phyloP scores from a whole-genome alignment of 805 yeast genomes.

The Lipomyces orientalis region DNA sequence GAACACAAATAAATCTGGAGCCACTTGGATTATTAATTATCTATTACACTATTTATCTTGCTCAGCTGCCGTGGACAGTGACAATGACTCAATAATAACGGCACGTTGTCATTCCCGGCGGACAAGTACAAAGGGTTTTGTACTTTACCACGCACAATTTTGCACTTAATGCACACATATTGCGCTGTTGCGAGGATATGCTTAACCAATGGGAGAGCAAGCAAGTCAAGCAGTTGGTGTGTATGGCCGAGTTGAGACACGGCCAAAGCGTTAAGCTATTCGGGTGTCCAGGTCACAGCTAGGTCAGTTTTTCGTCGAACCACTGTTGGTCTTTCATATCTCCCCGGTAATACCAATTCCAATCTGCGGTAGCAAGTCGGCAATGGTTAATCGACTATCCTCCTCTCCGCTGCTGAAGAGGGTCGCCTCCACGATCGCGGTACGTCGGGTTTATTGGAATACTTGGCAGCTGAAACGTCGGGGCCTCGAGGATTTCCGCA shows the following conservation, averaged over 20 bases:
- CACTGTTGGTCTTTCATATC: not conserved
- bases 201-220: not conserved
- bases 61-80: no score
- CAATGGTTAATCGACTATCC: constrained; percentile 33
- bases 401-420: constrained; percentile 30
- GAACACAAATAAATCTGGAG: no score
- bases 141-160: not conserved
- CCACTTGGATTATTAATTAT: no score
- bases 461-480: not conserved
- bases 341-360: not conserved
- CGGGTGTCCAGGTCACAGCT: not conserved
- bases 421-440: constrained; percentile 29
- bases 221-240: not conserved
- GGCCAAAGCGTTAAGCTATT: not conserved
- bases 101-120: not conserved
- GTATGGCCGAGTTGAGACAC: not conserved
- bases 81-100: not conserved
- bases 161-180: not conserved
- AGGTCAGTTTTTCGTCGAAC: not conserved
- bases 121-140: not conserved
- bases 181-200: not conserved
- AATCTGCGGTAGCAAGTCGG: constrained; percentile 12
- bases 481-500: not conserved
- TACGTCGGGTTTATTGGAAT: constrained; percentile 12
- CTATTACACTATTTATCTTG: no score